phyloP scores from a whole-genome alignment of 1,139 yeast genomes.

The Pichia sp. region DNA sequence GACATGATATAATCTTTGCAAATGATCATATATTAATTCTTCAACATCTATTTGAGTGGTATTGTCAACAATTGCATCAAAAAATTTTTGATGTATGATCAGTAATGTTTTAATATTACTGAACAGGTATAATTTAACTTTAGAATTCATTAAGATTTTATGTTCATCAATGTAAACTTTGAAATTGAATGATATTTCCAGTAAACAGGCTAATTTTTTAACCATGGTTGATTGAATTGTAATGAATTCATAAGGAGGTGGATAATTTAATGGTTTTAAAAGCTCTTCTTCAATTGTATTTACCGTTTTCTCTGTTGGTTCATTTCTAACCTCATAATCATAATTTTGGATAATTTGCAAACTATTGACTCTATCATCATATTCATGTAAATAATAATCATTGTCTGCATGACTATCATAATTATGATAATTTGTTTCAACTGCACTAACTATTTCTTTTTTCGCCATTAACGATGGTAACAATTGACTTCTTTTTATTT shows the following conservation, averaged over 20 bases:
- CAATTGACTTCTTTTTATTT: not conserved
- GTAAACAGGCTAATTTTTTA: slow-evolving; percentile 14
- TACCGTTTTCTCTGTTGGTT: not conserved
- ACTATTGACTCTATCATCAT: not conserved
- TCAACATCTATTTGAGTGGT: slow-evolving; percentile 6
- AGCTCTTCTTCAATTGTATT: not conserved
- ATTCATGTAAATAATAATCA: not conserved
- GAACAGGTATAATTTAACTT: slow-evolving; percentile 18
- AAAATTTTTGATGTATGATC: slow-evolving; percentile 19
- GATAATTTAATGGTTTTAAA: slow-evolving; percentile 7
- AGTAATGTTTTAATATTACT: slow-evolving; percentile 24
- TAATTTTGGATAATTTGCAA: not conserved
- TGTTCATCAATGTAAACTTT: slow-evolving; percentile 11
- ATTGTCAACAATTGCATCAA: slow-evolving; percentile 11
- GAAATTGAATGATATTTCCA: slow-evolving; percentile 15
- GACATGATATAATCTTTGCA: slow-evolving; percentile 21
- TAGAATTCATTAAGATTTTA: slow-evolving; percentile 16
- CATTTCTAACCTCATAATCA: not conserved
- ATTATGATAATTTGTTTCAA: too few species aligned
- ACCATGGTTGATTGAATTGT: slow-evolving; percentile 7
- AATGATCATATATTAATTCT: slow-evolving; percentile 17
- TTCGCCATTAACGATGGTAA: slow-evolving; percentile 10
- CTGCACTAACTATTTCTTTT: not conserved
- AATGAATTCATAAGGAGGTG: slow-evolving; percentile 10
- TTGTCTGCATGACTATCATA: too few species aligned